Evolutionary conservation across 352 stramenopile genomes (phyloP).

Genomic region (Pythium dissotocum): DNA sequence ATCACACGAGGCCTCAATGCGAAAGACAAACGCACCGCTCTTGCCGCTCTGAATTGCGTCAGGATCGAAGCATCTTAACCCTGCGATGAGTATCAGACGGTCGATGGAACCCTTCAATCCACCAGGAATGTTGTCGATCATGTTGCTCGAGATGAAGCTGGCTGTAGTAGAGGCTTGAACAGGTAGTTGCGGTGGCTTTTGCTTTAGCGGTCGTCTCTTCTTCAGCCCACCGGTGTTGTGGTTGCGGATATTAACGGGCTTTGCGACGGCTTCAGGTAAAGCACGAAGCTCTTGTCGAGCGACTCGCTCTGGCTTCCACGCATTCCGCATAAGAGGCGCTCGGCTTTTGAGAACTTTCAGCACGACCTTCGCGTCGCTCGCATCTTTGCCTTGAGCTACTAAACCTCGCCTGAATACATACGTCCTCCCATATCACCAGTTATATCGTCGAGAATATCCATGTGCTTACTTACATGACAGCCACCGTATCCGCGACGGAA

Average conservation of each 20-base stretch:
- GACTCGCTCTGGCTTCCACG: conserved; percentile 49
- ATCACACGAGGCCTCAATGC: conserved; percentile 33
- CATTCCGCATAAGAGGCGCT: conserved; percentile 52
- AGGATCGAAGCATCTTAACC: conserved; percentile 50
- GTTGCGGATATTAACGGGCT: background rate
- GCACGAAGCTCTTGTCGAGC: conserved; percentile 23
- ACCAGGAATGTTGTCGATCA: conserved; percentile 54
- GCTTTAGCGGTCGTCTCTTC: background rate
- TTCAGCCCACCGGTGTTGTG: background rate
- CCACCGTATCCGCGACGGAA: conserved; percentile 41
- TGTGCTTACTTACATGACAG: conserved; percentile 49
- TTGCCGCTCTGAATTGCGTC: conserved; percentile 16
- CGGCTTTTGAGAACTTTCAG: conserved; percentile 44
- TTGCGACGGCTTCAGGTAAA: background rate
- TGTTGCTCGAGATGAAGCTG: conserved; percentile 41
- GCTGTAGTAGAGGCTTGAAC: background rate
- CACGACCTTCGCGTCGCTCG: conserved; percentile 39
- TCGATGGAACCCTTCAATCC: conserved; percentile 50
- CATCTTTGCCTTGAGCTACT: conserved; percentile 45
- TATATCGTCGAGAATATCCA: background rate
- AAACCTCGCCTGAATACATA: conserved; percentile 44
- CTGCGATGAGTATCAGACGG: conserved; percentile 47
- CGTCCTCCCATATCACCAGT: background rate
- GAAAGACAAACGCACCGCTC: conserved; percentile 41
- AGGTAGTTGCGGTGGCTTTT: background rate